phyloP scores from a whole-genome alignment of 441 rosid species.

The Populus hybrid region DNA sequence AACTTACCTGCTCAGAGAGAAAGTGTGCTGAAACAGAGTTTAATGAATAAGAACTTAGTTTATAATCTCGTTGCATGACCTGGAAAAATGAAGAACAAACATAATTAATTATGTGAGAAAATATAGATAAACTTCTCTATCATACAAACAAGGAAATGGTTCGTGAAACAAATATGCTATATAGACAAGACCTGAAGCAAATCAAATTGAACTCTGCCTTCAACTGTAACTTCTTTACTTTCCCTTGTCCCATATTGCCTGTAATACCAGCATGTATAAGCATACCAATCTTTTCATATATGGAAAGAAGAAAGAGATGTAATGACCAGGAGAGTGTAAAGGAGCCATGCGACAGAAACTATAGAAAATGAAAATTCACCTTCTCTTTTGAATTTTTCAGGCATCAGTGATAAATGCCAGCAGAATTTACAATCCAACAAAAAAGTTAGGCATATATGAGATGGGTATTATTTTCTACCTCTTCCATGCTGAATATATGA shows the following conservation, averaged over 20 bases:
- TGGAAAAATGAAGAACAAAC: conserved; percentile 28
- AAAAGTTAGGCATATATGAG: not conserved
- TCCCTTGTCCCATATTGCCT: conserved; percentile 93
- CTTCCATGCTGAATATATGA: not conserved
- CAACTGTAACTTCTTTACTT: conserved; percentile 93
- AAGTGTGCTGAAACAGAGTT: conserved; percentile 98
- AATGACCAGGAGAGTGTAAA: not conserved
- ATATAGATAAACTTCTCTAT: conserved; percentile 7
- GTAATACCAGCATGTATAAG: conserved; percentile 32
- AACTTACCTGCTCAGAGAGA: conserved; percentile 89
- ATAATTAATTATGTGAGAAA: conserved; percentile 9
- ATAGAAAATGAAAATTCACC: not conserved
- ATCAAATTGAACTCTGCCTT: conserved; percentile 98
- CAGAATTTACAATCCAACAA: not conserved
- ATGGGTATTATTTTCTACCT: not conserved
- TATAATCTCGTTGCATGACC: conserved; percentile 93
- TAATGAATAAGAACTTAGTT: conserved; percentile 93
- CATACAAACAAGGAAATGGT: conserved; percentile 13
- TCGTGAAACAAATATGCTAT: conserved; percentile 19
- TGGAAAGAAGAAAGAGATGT: not conserved
- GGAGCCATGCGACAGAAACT: not conserved
- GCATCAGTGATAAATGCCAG: not conserved
- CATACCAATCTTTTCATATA: conserved; percentile 3
- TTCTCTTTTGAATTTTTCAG: not conserved
- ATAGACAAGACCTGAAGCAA: conserved; percentile 74